Percentiles rank a stretch among this genome's conserved stretches.
phyloP scores from a whole-genome alignment of 441 rosid genomes.

The Iberis amara region DNA sequence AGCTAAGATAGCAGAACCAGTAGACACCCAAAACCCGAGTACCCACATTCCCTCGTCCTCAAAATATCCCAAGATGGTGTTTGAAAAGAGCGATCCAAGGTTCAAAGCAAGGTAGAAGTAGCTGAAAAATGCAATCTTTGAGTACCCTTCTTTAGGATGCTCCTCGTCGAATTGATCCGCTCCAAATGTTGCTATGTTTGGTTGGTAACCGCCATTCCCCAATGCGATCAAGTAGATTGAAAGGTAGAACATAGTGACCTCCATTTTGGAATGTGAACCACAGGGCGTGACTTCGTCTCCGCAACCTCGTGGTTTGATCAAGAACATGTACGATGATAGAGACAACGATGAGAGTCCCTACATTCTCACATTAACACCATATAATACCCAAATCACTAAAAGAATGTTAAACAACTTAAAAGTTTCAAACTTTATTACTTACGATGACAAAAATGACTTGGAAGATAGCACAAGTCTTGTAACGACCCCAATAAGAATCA shows the following conservation, averaged over 20 bases:
- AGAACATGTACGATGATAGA: conserved; percentile 63
- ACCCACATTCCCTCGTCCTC: conserved; percentile 94
- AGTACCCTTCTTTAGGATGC: conserved; percentile 66
- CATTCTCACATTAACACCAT: conserved; percentile 6
- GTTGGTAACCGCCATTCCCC: conserved; percentile 95
- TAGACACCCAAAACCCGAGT: conserved; percentile 80
- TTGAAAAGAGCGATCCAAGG: conserved; percentile 91
- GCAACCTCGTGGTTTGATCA: conserved; percentile 77
- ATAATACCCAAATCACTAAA: no score
- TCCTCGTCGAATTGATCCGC: conserved; percentile 96
- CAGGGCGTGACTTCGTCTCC: conserved; percentile 64
- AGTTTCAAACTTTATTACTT: conserved; percentile 27
- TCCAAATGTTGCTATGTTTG: conserved; percentile 87
- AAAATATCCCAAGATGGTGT: conserved; percentile 78
- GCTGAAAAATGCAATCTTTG: conserved; percentile 87
- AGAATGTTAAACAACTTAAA: conserved; percentile 1
- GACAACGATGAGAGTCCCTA: conserved; percentile 83
- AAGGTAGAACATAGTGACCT: conserved; percentile 67
- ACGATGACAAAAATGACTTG: conserved; percentile 92
- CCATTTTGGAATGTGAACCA: conserved; percentile 55
- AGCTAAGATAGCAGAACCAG: conserved; percentile 74
- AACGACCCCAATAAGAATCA: conserved; percentile 97
- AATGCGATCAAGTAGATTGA: conserved; percentile 82
- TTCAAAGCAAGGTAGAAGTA: conserved; percentile 89
- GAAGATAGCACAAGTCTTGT: conserved; percentile 93